These are phyloP conservation scores for Agaricus blazei DNA, from an alignment of 768 basidiomycete genomes.

Conservation along the genomic window DNA sequence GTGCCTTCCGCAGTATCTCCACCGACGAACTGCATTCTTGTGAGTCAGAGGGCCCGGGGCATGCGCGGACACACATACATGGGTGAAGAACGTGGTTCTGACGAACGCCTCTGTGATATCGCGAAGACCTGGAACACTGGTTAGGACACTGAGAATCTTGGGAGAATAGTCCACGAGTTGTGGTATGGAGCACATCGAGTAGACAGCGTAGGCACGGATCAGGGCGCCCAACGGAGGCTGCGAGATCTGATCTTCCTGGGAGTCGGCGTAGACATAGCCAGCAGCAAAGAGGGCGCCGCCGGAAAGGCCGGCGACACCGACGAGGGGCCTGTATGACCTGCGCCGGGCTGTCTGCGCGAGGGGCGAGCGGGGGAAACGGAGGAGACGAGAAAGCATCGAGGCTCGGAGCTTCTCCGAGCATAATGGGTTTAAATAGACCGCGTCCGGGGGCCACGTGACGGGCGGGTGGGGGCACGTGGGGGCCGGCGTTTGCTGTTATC, in stretches of 20 bases:
- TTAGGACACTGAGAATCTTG: slow-evolving; percentile 46
- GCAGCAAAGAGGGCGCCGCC: slow-evolving; percentile 9
- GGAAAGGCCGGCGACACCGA: slow-evolving; percentile 1
- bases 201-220: slow-evolving; percentile 76
- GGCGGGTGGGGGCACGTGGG: not conserved
- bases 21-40: slow-evolving; percentile 67
- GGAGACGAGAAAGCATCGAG: slow-evolving; percentile 11
- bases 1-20: slow-evolving; percentile 75
- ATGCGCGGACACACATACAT: slow-evolving; percentile 37
- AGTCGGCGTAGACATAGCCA: slow-evolving; percentile 8
- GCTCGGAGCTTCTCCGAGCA: slow-evolving; percentile 5
- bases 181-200: slow-evolving; percentile 75
- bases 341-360: not conserved
- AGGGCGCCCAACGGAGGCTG: slow-evolving; percentile 11
- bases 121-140: slow-evolving; percentile 53
- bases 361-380: slow-evolving; percentile 2
- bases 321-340: slow-evolving; percentile 2
- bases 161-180: slow-evolving; percentile 74
- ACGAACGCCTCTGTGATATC: slow-evolving; percentile 66
- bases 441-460: slow-evolving; percentile 4
- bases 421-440: not conserved
- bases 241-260: not conserved
- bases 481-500: not conserved
- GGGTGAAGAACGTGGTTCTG: slow-evolving; percentile 79
- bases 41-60: slow-evolving; percentile 1